phyloP scores from a whole-genome alignment of 1,284 basidiomycete genomes.

The Sporisorium exsertum region DNA sequence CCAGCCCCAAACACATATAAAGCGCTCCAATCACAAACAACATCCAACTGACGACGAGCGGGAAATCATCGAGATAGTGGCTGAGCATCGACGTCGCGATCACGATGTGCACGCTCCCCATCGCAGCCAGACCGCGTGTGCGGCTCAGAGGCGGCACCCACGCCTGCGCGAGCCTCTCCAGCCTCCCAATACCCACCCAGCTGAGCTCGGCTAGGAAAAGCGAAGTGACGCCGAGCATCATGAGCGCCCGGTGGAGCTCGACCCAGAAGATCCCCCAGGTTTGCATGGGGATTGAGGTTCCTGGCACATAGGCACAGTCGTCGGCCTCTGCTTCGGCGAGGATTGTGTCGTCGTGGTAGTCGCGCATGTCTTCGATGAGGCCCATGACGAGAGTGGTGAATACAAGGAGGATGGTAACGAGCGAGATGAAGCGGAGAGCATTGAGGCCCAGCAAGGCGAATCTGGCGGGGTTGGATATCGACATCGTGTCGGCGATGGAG shows the following conservation, averaged over 20 bases:
- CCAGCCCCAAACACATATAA: slow-evolving; percentile 30
- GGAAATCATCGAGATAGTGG: slow-evolving; percentile 49
- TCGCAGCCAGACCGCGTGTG: slow-evolving; percentile 31
- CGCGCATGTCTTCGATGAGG: slow-evolving; percentile 38
- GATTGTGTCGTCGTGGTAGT: slow-evolving; percentile 25
- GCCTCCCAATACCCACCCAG: slow-evolving; percentile 31
- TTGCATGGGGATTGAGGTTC: slow-evolving; percentile 55
- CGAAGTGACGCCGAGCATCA: slow-evolving; percentile 31
- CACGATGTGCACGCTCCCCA: slow-evolving; percentile 50
- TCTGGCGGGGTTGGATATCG: background rate
- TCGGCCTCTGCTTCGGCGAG: slow-evolving; percentile 27
- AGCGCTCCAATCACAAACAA: slow-evolving; percentile 44
- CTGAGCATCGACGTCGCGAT: slow-evolving; percentile 41
- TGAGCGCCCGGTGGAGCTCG: slow-evolving; percentile 45
- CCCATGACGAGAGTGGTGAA: slow-evolving; percentile 46
- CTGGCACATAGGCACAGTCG: slow-evolving; percentile 53
- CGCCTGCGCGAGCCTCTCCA: slow-evolving; percentile 18
- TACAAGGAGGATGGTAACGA: slow-evolving; percentile 40
- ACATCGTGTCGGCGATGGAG: slow-evolving; percentile 5
- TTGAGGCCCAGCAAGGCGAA: slow-evolving; percentile 52
- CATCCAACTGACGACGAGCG: slow-evolving; percentile 54
- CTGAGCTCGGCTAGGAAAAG: slow-evolving; percentile 45
- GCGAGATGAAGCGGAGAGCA: slow-evolving; percentile 40
- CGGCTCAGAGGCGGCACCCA: slow-evolving; percentile 52
- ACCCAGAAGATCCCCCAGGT: slow-evolving; percentile 63